Evolutionary conservation across 495 filamentous ascomycete species (phyloP), one percentile per base, ranked within the genome.

Genomic region (Tuber magnatum): DNA sequence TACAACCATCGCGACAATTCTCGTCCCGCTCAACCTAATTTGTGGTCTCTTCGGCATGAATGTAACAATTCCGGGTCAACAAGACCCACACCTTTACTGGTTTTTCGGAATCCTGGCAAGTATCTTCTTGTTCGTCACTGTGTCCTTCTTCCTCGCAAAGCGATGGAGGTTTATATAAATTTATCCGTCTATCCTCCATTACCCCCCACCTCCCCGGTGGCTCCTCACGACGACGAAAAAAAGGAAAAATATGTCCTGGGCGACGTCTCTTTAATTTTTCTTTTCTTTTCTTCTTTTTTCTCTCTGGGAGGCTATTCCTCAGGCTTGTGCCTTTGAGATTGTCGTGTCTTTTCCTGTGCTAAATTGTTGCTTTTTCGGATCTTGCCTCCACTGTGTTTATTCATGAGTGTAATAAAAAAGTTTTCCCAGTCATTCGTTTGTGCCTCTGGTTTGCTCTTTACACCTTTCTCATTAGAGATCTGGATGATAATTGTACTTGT

Each of bases 11-110:
- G 95, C 94, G 78, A 99, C 95, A 14, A 98, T 99, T 78, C 93
- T 99, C 8, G 87, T 99, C 74, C 95, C 95, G 32, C 94, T 99
- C 90, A 99, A 99, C 82, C 94, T 99, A 84, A 93, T 99, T 78
- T 97, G 95, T 40, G 96, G 95, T 79, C 91, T 99, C 83, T 99
- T 95, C 92, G 95, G 95, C 46, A 98, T 98, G 95, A 99, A 99
- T 86, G 93, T 97, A 12, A 91, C 92, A 84, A 94, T 99, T 0
- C 95, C 95, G 0, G 94, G 97, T 82, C 91, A 92, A 43, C 78
- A 80, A 40, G 87, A 87, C 73, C 85, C 84, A 3, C 84, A 88
- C 76, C 80, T 90, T 51, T 85, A 78, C 38, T 90, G 88, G 88
- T 91, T 90, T 81, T 85, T 81, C 74, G 84, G 84, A 84, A 94